phyloP scores from a whole-genome alignment of 805 yeast species.

The Cyberlindnera mrakii region DNA sequence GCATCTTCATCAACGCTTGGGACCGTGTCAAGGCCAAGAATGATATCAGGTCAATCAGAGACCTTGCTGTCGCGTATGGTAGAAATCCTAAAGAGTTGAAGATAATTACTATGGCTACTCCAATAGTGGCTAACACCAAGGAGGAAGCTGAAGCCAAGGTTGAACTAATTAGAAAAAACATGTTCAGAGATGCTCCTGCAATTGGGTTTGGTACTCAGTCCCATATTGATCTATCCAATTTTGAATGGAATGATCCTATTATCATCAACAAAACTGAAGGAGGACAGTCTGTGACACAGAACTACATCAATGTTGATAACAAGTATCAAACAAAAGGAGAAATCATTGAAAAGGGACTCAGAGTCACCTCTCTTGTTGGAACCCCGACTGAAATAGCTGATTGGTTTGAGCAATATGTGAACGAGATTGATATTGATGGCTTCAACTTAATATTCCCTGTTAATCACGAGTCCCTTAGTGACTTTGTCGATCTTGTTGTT shows the following conservation, averaged over 20 bases:
- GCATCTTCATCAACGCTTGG: conserved; percentile 31
- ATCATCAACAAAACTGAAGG: conserved; percentile 28
- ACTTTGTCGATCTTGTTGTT: conserved; percentile 30
- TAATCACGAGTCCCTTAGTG: conserved; percentile 31
- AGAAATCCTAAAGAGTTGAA: conserved; percentile 35
- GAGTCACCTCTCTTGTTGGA: conserved; percentile 27
- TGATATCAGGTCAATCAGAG: conserved; percentile 27
- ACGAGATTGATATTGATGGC: conserved; percentile 35
- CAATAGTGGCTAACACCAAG: conserved; percentile 33
- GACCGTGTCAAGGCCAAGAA: conserved; percentile 27
- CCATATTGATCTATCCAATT: conserved; percentile 34
- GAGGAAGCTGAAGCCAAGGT: conserved; percentile 31
- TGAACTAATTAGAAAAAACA: conserved; percentile 27
- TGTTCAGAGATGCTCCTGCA: conserved; percentile 37
- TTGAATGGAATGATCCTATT: conserved; percentile 24
- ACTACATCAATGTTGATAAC: conserved; percentile 19
- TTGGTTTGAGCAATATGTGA: conserved; percentile 33
- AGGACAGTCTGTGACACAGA: conserved; percentile 28
- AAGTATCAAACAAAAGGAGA: conserved; percentile 21
- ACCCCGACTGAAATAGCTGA: conserved; percentile 34
- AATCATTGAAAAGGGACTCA: conserved; percentile 30
- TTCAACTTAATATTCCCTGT: conserved; percentile 35
- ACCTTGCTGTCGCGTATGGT: conserved; percentile 29
- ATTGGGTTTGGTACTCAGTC: conserved; percentile 41
- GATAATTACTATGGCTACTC: conserved; percentile 32